phyloP scores from a whole-genome alignment of 768 basidiomycete species.

The Lactifluus piperatus region DNA sequence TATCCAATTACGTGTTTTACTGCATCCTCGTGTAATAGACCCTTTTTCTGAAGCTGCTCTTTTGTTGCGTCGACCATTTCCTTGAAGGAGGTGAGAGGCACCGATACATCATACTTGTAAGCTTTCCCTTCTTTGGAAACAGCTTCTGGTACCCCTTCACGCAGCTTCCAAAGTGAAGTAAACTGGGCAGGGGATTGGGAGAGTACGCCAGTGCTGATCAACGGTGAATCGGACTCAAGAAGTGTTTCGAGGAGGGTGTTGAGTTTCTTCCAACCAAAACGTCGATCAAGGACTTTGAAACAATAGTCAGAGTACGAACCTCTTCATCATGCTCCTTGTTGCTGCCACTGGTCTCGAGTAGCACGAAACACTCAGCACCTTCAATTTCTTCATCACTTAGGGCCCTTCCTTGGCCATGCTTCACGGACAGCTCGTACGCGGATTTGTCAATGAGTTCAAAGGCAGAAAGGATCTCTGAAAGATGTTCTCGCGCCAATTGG shows the following conservation, averaged over 20 bases:
- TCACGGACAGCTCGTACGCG: constrained; percentile 74
- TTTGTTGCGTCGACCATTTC: constrained; percentile 75
- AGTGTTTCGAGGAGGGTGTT: constrained; percentile 67
- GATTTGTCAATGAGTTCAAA: constrained; percentile 94
- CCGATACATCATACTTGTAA: constrained; percentile 95
- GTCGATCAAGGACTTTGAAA: neutral
- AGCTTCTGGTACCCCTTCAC: constrained; percentile 89
- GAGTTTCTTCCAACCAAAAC: constrained; percentile 59
- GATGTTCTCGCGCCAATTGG: constrained; percentile 65
- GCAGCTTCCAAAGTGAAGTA: constrained; percentile 80
- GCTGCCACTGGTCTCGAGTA: constrained; percentile 92
- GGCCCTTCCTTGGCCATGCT: constrained; percentile 73
- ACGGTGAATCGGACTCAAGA: constrained; percentile 58
- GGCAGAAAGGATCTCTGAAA: constrained; percentile 93
- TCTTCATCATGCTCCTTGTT: constrained; percentile 90
- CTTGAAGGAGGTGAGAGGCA: constrained; percentile 83
- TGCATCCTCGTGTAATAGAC: constrained; percentile 58
- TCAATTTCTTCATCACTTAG: constrained; percentile 65
- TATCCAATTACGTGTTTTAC: constrained; percentile 87
- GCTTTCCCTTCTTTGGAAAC: constrained; percentile 88
- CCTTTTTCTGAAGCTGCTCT: constrained; percentile 59
- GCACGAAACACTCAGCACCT: constrained; percentile 79
- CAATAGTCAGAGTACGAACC: constrained; percentile 36
- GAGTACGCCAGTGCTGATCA: constrained; percentile 85
- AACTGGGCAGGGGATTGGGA: constrained; percentile 90